Evolutionary conservation across 805 yeast species (phyloP).

Genomic region (Tetrapisispora namnaoensis): DNA sequence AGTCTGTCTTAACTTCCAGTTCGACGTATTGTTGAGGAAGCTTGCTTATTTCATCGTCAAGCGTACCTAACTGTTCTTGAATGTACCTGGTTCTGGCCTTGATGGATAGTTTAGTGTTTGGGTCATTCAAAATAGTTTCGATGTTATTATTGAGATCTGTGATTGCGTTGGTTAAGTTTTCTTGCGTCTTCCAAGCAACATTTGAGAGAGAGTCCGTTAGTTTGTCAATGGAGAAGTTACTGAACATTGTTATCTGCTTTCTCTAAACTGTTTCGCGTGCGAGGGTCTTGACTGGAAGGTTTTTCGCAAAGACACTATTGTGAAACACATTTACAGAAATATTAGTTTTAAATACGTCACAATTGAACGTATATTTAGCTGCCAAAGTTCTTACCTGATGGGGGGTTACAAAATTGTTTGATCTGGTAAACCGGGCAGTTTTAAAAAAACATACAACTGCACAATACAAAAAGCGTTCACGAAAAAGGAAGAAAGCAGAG

Average conservation of each 20-base stretch:
- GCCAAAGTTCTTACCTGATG: no score
- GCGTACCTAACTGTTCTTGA: slow-evolving; percentile 53
- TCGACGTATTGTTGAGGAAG: slow-evolving; percentile 64
- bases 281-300: no score
- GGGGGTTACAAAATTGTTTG: no score
- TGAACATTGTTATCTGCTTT: background rate
- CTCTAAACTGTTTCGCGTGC: background rate
- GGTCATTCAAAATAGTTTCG: slow-evolving; percentile 15
- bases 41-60: slow-evolving; percentile 54
- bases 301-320: no score
- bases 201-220: slow-evolving; percentile 22
- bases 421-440: no score
- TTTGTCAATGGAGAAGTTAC: slow-evolving; percentile 22
- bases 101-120: slow-evolving; percentile 23
- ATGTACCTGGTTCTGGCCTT: slow-evolving; percentile 28
- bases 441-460: no score
- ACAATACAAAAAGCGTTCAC: no score
- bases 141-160: slow-evolving; percentile 15
- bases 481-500: no score
- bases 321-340: no score
- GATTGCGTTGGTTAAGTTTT: slow-evolving; percentile 20
- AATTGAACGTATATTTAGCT: no score
- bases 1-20: slow-evolving; percentile 59
- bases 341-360: no score
- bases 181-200: slow-evolving; percentile 27